Conservation (phyloP, 495 filamentous ascomycete species). For the Jackrogersella minutella region DNA sequence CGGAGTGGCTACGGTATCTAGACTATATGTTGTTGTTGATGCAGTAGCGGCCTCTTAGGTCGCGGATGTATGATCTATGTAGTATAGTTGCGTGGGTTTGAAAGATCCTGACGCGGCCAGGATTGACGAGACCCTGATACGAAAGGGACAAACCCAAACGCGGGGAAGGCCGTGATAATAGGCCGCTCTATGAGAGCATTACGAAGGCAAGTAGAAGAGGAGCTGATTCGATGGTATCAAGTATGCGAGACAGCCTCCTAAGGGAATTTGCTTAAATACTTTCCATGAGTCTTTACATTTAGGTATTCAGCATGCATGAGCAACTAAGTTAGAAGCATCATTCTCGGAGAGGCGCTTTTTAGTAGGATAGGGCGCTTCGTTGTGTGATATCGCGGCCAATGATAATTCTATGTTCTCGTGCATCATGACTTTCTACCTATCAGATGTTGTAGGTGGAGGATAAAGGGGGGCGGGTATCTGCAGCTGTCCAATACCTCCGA, state of each 20-base stretch:
- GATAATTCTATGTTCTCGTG: constrained; percentile 23
- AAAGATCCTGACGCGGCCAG: constrained; percentile 25
- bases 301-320: neutral
- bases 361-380: constrained; percentile 38
- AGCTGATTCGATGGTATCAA: too few species aligned
- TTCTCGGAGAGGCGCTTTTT: constrained; percentile 19
- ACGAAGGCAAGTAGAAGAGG: neutral
- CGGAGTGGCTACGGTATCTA: constrained; percentile 19
- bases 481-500: constrained; percentile 37
- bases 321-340: constrained; percentile 11
- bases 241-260: too few species aligned
- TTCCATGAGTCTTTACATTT: neutral
- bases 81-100: constrained; percentile 26
- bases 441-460: constrained; percentile 25
- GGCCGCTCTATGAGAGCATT: neutral
- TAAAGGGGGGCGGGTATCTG: constrained; percentile 22
- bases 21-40: constrained; percentile 16
- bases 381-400: constrained; percentile 36
- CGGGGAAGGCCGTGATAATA: constrained; percentile 11
- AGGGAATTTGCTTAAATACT: too few species aligned
- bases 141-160: constrained; percentile 18
- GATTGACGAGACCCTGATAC: constrained; percentile 21
- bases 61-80: constrained; percentile 23
- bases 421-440: constrained; percentile 38
- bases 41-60: constrained; percentile 22